Conservation (phyloP, 2,329 filamentous ascomycete species). For the Daldinia eschscholtzii region DNA sequence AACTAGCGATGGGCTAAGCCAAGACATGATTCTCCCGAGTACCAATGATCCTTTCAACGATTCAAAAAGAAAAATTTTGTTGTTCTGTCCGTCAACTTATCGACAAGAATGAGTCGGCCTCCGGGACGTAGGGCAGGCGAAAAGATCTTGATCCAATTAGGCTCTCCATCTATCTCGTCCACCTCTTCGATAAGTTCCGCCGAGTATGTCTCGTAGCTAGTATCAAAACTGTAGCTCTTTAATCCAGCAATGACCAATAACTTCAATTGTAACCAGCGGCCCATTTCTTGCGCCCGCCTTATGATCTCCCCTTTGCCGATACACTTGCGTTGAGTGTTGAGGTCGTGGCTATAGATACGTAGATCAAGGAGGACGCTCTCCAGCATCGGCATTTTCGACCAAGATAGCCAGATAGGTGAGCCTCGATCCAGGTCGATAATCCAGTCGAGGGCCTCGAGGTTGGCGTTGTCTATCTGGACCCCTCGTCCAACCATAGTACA, state of each 20-base stretch:
- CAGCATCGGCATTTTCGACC: conserved; percentile 46
- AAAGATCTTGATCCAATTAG: conserved; percentile 49
- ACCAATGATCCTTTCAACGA: background rate
- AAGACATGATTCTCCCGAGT: background rate
- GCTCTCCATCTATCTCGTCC: conserved; percentile 42
- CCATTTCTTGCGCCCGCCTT: conserved; percentile 43
- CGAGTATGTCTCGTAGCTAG: conserved; percentile 29
- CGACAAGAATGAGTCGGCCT: conserved; percentile 47
- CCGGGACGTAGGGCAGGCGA: conserved; percentile 42
- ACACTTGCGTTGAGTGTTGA: conserved; percentile 43
- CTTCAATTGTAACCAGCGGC: conserved; percentile 43
- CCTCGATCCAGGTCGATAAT: conserved; percentile 43
- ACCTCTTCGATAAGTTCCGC: conserved; percentile 36
- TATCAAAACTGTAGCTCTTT: conserved; percentile 45
- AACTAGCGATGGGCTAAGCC: no score
- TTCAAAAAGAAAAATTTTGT: background rate
- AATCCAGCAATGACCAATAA: conserved; percentile 47
- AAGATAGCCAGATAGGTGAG: conserved; percentile 46
- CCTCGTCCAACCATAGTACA: conserved; percentile 11
- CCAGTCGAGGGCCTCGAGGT: conserved; percentile 28
- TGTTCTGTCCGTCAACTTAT: conserved; percentile 28
- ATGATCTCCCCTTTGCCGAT: conserved; percentile 42
- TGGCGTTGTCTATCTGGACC: background rate
- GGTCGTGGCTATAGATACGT: conserved; percentile 46
- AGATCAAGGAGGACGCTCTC: conserved; percentile 48